A percentile compares a stretch with the other conserved stretches of the same genome.
These are phyloP conservation scores for Allomyces arbusculus DNA, from an alignment of 192 early-diverging fungal genomes.

Conservation along the genomic window DNA sequence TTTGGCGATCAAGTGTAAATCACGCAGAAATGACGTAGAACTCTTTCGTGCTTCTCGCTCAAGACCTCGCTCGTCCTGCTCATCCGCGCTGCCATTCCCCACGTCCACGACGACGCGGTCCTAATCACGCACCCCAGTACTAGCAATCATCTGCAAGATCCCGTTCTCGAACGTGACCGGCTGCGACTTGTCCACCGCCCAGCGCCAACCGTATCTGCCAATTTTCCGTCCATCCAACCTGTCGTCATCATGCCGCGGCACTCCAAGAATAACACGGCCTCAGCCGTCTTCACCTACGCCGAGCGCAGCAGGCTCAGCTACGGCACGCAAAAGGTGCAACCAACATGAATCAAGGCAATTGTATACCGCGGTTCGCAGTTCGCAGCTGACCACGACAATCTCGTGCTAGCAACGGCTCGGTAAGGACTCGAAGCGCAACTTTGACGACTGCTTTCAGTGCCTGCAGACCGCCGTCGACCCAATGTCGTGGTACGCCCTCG, in stretches of 20 bases:
- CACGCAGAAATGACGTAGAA: too few species aligned
- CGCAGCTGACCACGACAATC: neutral
- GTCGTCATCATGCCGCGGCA: slow-evolving; percentile 49
- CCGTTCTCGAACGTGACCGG: too few species aligned
- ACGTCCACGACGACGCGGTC: too few species aligned
- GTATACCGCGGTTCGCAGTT: too few species aligned
- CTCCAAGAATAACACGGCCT: slow-evolving; percentile 83
- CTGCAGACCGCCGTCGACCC: slow-evolving; percentile 53
- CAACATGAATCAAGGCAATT: too few species aligned
- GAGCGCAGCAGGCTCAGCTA: slow-evolving; percentile 71
- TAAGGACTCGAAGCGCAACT: slow-evolving; percentile 58
- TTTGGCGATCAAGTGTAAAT: too few species aligned
- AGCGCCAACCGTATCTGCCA: neutral
- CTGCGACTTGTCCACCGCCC: neutral
- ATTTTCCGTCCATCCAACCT: neutral
- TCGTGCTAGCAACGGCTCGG: slow-evolving; percentile 49
- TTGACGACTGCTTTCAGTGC: slow-evolving; percentile 76
- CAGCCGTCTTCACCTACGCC: slow-evolving; percentile 75
- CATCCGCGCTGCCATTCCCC: too few species aligned
- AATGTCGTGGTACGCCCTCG: slow-evolving; percentile 27
- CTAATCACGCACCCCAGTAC: too few species aligned
- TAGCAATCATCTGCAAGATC: too few species aligned
- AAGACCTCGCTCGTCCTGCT: too few species aligned
- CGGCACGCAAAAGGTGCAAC: slow-evolving; percentile 40
- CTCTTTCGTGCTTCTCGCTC: too few species aligned